Evolutionary conservation across 116 monocot genomes (phyloP).

Genomic region (Dioscorea cayenensis): DNA sequence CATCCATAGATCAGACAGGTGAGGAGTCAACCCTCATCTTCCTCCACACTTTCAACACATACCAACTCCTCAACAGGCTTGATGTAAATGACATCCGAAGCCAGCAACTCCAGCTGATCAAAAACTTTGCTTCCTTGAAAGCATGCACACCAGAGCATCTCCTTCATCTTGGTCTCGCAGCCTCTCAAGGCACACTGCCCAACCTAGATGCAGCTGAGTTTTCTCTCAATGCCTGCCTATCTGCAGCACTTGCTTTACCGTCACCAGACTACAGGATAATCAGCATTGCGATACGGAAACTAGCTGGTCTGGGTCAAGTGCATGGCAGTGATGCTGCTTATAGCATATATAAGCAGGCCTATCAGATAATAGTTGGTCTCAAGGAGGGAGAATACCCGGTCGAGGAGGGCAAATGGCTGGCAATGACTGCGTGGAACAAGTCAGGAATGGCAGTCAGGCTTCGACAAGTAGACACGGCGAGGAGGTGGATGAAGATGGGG

Average conservation of each 20-base stretch:
- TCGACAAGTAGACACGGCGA: slow-evolving; percentile 40
- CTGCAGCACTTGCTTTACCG: slow-evolving; percentile 46
- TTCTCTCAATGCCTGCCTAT: slow-evolving; percentile 50
- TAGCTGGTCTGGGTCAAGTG: slow-evolving; percentile 31
- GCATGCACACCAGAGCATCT: slow-evolving; percentile 47
- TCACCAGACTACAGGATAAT: slow-evolving; percentile 59
- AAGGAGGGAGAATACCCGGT: slow-evolving; percentile 59
- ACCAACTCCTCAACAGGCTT: slow-evolving; percentile 54
- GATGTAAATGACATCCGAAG: slow-evolving; percentile 16
- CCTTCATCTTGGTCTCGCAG: slow-evolving; percentile 58
- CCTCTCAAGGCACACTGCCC: slow-evolving; percentile 31
- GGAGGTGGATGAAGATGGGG: slow-evolving; percentile 90
- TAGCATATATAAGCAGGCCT: slow-evolving; percentile 57
- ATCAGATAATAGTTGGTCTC: slow-evolving; percentile 82
- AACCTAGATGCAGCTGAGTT: slow-evolving; percentile 56
- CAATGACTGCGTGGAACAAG: slow-evolving; percentile 81
- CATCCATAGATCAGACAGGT: slow-evolving; percentile 19
- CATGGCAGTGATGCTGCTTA: slow-evolving; percentile 21
- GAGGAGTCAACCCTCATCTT: slow-evolving; percentile 34
- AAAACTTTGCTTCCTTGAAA: slow-evolving; percentile 57
- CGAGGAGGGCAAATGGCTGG: slow-evolving; percentile 90
- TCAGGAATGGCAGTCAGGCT: slow-evolving; percentile 45
- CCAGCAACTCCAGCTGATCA: slow-evolving; percentile 70
- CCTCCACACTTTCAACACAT: slow-evolving; percentile 64
- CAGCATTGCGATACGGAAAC: slow-evolving; percentile 45